A percentile compares a stretch with the other conserved stretches of the same genome.
Evolutionary conservation across 805 yeast genomes (phyloP).

Genomic region (Diddensiella transvaalensis): DNA sequence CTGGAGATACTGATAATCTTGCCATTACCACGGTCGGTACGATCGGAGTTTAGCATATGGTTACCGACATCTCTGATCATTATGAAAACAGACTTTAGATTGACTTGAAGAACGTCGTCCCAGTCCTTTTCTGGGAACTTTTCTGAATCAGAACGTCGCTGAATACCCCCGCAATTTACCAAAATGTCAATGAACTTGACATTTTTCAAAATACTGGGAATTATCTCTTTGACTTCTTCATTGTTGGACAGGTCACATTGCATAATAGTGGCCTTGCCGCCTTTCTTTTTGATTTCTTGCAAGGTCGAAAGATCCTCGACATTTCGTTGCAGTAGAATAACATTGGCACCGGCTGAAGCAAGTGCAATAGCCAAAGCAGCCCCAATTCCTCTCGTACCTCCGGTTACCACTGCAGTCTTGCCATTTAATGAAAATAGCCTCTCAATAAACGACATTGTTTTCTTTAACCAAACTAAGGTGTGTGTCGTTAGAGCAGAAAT

Average conservation of each 20-base stretch:
- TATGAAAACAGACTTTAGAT: constrained; percentile 38
- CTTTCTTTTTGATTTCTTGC: constrained; percentile 28
- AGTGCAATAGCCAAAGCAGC: constrained; percentile 48
- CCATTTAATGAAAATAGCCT: constrained; percentile 39
- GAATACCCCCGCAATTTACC: constrained; percentile 44
- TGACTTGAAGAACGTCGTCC: constrained; percentile 40
- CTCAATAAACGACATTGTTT: background rate
- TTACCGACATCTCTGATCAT: constrained; percentile 39
- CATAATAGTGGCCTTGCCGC: constrained; percentile 29
- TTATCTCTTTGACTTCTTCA: constrained; percentile 32
- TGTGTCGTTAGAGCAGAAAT: no score
- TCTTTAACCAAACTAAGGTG: background rate
- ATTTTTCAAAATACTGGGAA: constrained; percentile 31
- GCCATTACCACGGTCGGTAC: constrained; percentile 30
- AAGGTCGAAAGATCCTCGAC: constrained; percentile 32
- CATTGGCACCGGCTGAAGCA: constrained; percentile 48
- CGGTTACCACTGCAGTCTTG: constrained; percentile 46
- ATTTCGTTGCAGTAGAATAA: constrained; percentile 41
- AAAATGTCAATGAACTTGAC: constrained; percentile 40
- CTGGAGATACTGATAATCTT: constrained; percentile 44
- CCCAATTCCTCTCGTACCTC: constrained; percentile 59
- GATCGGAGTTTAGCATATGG: constrained; percentile 34
- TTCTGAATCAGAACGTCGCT: constrained; percentile 33
- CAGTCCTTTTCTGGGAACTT: constrained; percentile 39
- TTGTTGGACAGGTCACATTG: constrained; percentile 29